phyloP scores from a whole-genome alignment of 768 basidiomycete genomes.

The Mycena amicta region DNA sequence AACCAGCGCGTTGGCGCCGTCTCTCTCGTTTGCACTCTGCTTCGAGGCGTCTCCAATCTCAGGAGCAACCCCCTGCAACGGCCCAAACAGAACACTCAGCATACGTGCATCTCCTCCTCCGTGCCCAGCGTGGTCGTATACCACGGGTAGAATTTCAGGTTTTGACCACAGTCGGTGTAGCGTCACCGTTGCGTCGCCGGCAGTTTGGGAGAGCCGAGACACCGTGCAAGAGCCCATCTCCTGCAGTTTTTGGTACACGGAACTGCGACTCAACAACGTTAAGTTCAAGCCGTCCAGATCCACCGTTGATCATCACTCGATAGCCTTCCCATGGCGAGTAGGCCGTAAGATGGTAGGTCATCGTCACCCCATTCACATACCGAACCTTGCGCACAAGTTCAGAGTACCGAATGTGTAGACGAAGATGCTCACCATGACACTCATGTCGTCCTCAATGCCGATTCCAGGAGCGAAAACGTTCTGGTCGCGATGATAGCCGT shows the following conservation, averaged over 20 bases:
- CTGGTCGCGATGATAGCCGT: constrained; percentile 53
- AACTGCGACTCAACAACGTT: constrained; percentile 50
- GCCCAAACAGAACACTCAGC: constrained; percentile 51
- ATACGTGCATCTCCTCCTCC: constrained; percentile 52
- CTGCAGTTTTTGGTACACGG: constrained; percentile 32
- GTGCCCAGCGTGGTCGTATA: constrained; percentile 45
- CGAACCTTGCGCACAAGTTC: constrained; percentile 27
- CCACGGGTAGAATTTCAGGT: constrained; percentile 43
- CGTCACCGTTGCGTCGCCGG: constrained; percentile 44
- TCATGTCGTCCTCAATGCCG: constrained; percentile 57
- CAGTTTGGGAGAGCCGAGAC: constrained; percentile 40
- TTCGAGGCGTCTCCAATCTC: constrained; percentile 48
- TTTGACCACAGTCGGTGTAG: constrained; percentile 48
- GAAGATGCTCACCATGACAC: constrained; percentile 34
- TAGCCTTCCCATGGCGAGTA: constrained; percentile 53
- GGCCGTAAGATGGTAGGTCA: constrained; percentile 54
- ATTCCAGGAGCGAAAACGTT: constrained; percentile 46
- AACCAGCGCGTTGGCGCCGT: constrained; percentile 49
- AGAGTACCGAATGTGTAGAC: neutral
- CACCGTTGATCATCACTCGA: constrained; percentile 55
- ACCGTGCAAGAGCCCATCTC: constrained; percentile 41
- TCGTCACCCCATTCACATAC: constrained; percentile 48
- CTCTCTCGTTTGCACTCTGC: constrained; percentile 48
- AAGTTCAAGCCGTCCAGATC: constrained; percentile 52
- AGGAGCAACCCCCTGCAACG: constrained; percentile 40